Evolutionary conservation across 768 basidiomycete species (phyloP), one percentile per base, ranked within the genome.

Genomic region (Panellus pusillus): DNA sequence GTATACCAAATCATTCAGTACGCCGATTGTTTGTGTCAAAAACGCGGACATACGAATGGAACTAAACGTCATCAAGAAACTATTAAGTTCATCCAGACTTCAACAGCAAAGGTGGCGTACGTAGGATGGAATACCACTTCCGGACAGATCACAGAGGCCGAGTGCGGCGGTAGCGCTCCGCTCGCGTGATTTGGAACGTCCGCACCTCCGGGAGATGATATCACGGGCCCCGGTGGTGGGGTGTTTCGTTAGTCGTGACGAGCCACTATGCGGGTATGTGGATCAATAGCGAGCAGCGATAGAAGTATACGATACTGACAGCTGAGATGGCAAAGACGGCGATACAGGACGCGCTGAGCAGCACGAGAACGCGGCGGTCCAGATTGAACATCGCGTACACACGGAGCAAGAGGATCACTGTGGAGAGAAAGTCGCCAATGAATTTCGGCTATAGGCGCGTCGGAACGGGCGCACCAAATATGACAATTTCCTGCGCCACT

Each of bases 361-460:
- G 18, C 20, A 14, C 44, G 8, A 45, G n/a, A 15, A 53, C 9
- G 5, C 44, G 52, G 8, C 38, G 35, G 28, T 47, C 45, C 8
- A 53, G 52, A n/a, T 41, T 41, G 15, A 39, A 53, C 52, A 53
- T 53, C 6, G 52, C 52, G 27, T 46, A 53, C 9, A 53, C 52
- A 18, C 52, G 52, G 4, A 46, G 44, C 1, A 31, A 24, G 14
- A 53, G 52, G 44, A 53, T 53, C 18, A 15, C 50, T 52, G n/a
- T 13, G 18, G 14, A 12, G 9, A 20, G 27, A 12, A 8, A 11
- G 17, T n/a, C 31, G 17, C 15, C 31, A 15, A 5, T 17, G 35
- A 20, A 32, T 28, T 43, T 14, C 7, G 32, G 32, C 32, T 3
- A 35, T 3, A 3, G 32, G 14, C 3, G 32, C 14, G 14, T 9